These are phyloP conservation scores for Trypanosoma melophagium DNA, from an alignment of 208 protist genomes.

Conservation along the genomic window DNA sequence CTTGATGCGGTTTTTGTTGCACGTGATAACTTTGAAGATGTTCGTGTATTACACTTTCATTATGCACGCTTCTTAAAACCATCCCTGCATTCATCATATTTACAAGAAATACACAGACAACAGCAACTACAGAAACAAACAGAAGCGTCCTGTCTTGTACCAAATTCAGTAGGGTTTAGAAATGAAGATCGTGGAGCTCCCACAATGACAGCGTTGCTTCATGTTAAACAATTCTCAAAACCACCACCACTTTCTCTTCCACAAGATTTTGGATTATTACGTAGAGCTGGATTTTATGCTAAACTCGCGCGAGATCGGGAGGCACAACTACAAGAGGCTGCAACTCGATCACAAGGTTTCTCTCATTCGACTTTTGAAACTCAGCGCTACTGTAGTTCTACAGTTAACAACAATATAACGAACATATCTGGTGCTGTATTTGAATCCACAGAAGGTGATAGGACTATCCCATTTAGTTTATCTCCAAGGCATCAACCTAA, in stretches of 20 bases:
- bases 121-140: constrained; percentile 1
- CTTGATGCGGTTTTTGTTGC: constrained; percentile 15
- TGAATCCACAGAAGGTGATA: background rate
- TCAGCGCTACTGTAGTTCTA: background rate
- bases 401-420: background rate
- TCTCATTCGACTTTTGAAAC: constrained; percentile 10
- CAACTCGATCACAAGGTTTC: constrained; percentile 16
- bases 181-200: background rate
- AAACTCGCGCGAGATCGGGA: constrained; percentile 25
- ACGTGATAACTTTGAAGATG: constrained; percentile 15
- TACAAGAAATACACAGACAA: constrained; percentile 2
- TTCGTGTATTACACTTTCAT: constrained; percentile 16
- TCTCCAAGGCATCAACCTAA: background rate
- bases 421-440: background rate
- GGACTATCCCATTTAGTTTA: background rate
- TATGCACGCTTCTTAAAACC: constrained; percentile 22
- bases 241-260: constrained; percentile 23
- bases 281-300: constrained; percentile 20
- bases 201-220: background rate
- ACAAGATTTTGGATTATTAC: constrained; percentile 20
- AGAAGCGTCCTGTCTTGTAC: background rate
- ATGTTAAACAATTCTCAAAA: background rate
- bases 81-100: constrained; percentile 12
- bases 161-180: background rate
- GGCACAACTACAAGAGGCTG: constrained; percentile 19